phyloP scores from a whole-genome alignment of 2,329 filamentous ascomycete species.

The Trichophyton schoenleinii region DNA sequence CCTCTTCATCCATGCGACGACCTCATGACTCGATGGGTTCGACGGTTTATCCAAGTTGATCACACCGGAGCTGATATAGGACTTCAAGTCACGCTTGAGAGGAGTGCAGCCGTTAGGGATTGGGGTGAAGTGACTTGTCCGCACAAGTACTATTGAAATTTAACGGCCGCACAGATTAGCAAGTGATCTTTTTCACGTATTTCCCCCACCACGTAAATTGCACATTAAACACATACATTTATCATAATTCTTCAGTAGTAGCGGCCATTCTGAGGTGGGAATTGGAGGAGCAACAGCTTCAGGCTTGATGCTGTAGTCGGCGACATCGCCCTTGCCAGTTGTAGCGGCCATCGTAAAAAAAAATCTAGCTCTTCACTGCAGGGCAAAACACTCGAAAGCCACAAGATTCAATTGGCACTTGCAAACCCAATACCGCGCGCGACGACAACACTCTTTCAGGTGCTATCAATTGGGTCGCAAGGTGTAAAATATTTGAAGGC shows the following conservation, averaged over 20 bases:
- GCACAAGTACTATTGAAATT: constrained; percentile 57
- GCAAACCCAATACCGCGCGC: neutral
- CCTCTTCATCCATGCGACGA: constrained; percentile 98
- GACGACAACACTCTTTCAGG: neutral
- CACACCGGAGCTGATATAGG: constrained; percentile 91
- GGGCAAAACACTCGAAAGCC: neutral
- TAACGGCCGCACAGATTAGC: neutral
- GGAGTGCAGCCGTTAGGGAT: constrained; percentile 88
- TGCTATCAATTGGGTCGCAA: constrained; percentile 1
- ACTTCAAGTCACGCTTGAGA: constrained; percentile 87
- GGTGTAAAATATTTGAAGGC: constrained; percentile 7
- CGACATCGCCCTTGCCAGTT: constrained; percentile 47
- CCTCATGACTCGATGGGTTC: constrained; percentile 96
- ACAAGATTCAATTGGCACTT: neutral
- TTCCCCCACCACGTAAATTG: constrained; percentile 2
- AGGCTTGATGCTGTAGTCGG: constrained; percentile 80
- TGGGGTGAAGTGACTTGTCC: constrained; percentile 92
- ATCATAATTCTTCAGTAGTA: constrained; percentile 92
- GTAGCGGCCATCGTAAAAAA: constrained; percentile 29
- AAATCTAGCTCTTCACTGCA: neutral
- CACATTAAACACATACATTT: constrained; percentile 51
- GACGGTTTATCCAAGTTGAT: constrained; percentile 98
- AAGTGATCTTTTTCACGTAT: neutral
- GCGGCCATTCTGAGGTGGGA: constrained; percentile 81
- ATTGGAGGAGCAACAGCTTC: constrained; percentile 64